A percentile compares a stretch with the other conserved stretches of the same genome.
phyloP scores from a whole-genome alignment of 2,329 filamentous ascomycete genomes.

The Xylariaceae sp. region DNA sequence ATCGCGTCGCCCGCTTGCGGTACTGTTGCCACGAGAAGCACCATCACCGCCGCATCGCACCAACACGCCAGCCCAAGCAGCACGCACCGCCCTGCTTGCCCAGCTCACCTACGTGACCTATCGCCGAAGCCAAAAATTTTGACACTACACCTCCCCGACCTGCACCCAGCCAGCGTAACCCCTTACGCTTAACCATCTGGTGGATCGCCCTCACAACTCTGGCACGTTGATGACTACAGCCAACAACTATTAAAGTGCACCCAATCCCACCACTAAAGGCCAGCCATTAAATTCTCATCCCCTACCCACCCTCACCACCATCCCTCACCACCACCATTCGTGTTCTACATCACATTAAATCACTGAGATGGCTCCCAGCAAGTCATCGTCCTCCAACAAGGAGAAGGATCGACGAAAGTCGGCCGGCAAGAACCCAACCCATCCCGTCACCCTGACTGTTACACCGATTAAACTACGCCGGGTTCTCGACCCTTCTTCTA shows the following conservation, averaged over 20 bases:
- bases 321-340: slow-evolving; percentile 4
- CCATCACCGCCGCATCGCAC: slow-evolving; percentile 2
- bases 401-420: slow-evolving; percentile 45
- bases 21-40: slow-evolving; percentile 7
- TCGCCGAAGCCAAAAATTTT: slow-evolving; percentile 6
- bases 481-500: slow-evolving; percentile 40
- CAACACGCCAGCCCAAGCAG: neutral
- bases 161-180: slow-evolving; percentile 11
- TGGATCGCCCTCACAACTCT: slow-evolving; percentile 21
- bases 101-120: no score
- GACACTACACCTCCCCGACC: slow-evolving; percentile 7
- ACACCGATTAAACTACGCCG: slow-evolving; percentile 46
- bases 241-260: slow-evolving; percentile 11
- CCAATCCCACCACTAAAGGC: slow-evolving; percentile 10
- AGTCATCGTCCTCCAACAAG: slow-evolving; percentile 32
- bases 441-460: slow-evolving; percentile 51
- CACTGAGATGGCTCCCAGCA: slow-evolving; percentile 32
- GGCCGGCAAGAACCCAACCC: slow-evolving; percentile 22
- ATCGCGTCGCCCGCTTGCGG: slow-evolving; percentile 10
- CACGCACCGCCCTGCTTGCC: neutral
- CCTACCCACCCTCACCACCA: slow-evolving; percentile 1
- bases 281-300: slow-evolving; percentile 5
- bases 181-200: slow-evolving; percentile 6
- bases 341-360: slow-evolving; percentile 8
- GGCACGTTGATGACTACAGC: slow-evolving; percentile 18